These are phyloP conservation scores for Lactarius tabidus DNA, from an alignment of 768 basidiomycete genomes.

Conservation along the genomic window DNA sequence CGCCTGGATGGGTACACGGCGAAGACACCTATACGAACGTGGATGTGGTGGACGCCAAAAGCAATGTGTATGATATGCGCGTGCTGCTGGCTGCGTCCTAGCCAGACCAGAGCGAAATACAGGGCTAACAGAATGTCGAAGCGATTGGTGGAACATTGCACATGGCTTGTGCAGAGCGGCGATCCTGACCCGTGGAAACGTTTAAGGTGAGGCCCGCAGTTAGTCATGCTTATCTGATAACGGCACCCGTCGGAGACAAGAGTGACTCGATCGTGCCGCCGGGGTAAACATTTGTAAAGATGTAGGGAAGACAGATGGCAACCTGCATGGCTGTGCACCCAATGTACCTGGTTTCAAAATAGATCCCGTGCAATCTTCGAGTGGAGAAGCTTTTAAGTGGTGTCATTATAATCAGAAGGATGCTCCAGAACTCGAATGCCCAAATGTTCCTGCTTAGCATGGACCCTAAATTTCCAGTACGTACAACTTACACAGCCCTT, in stretches of 20 bases:
- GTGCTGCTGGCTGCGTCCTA: not conserved
- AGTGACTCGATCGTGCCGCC: not conserved
- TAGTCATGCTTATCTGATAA: not conserved
- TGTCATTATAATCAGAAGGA: too few species aligned
- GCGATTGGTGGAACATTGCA: conserved; percentile 14
- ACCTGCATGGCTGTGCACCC: too few species aligned
- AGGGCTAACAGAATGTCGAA: conserved; percentile 11
- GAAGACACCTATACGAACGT: conserved; percentile 11
- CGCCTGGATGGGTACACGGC: conserved; percentile 11
- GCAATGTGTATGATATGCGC: conserved; percentile 5
- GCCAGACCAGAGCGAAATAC: conserved; percentile 5
- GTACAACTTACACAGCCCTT: not conserved
- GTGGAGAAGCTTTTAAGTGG: too few species aligned
- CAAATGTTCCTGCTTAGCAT: not conserved
- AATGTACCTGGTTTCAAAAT: too few species aligned
- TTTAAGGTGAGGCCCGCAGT: not conserved
- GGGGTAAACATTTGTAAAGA: not conserved
- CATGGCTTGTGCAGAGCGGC: conserved; percentile 15
- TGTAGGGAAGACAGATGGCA: too few species aligned
- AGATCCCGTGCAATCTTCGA: too few species aligned
- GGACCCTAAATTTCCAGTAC: not conserved
- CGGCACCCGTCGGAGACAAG: not conserved
- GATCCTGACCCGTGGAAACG: not conserved
- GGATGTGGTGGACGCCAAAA: conserved; percentile 4
- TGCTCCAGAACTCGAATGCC: not conserved